Conservation (phyloP, 2,329 filamentous ascomycete species). For the Aaosphaeria pasadenensis region DNA sequence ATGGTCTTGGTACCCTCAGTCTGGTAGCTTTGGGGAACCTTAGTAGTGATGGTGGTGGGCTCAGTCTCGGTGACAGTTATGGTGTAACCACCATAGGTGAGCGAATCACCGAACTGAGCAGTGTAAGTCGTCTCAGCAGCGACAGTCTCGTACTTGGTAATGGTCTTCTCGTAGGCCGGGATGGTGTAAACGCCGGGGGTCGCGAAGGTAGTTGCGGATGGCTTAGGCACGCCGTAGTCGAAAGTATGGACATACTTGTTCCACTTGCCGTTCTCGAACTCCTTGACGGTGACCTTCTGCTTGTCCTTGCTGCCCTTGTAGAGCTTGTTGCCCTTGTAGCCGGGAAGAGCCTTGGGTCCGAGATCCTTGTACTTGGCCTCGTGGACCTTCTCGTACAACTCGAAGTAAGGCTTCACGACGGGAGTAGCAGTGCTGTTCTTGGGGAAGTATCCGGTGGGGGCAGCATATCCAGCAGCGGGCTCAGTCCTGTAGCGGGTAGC, state of each 20-base stretch:
- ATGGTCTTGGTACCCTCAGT: slow-evolving; percentile 18
- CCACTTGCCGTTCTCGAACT: slow-evolving; percentile 31
- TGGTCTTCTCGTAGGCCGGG: slow-evolving; percentile 22
- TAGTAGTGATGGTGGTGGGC: slow-evolving; percentile 21
- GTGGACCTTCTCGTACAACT: slow-evolving; percentile 28
- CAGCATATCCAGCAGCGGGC: slow-evolving; percentile 3
- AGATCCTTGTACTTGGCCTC: slow-evolving; percentile 25
- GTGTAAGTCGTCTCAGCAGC: slow-evolving; percentile 20
- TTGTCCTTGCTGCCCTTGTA: slow-evolving; percentile 12
- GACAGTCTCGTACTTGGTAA: slow-evolving; percentile 16
- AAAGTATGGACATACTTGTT: slow-evolving; percentile 16
- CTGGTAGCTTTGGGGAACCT: slow-evolving; percentile 19
- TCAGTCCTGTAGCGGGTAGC: slow-evolving; percentile 10
- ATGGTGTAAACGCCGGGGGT: slow-evolving; percentile 28
- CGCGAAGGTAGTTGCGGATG: slow-evolving; percentile 23
- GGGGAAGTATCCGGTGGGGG: slow-evolving; percentile 7
- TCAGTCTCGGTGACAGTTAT: slow-evolving; percentile 17
- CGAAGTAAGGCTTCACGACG: slow-evolving; percentile 19
- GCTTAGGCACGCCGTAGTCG: slow-evolving; percentile 23
- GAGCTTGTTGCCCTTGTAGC: slow-evolving; percentile 27
- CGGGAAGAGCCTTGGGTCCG: slow-evolving; percentile 23
- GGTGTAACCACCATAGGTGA: slow-evolving; percentile 24
- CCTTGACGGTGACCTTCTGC: slow-evolving; percentile 25
- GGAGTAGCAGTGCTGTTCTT: background rate
- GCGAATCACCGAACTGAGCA: slow-evolving; percentile 15